Base-by-base conservation (phyloP, 345 rosid species). In the Brassica carinata region DNA sequence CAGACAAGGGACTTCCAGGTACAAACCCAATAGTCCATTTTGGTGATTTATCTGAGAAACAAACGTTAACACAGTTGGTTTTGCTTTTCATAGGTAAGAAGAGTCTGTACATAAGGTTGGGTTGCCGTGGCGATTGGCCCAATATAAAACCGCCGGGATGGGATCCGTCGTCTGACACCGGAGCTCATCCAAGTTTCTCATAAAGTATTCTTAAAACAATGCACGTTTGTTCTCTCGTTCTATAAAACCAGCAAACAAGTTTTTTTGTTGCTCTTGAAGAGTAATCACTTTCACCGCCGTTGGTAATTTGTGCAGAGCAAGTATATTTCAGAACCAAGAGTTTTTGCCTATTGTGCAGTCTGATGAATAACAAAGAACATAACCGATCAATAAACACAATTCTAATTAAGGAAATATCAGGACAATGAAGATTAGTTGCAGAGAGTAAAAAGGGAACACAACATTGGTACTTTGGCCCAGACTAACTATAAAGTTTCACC, bases 41-140 rank as follows among this genome's bases (percentile, higher is more conserved):
- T 3, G 55, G 57, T 74, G 57, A 17, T 62, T 5, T n/a, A 8
- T 40, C 45, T 48, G 27, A 13, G 30, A 5, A 51, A 61, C 64
- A 61, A 62, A 29, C 5, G 14, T 74, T 38, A 14, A 79, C 0
- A 66, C 18, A 59, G 7, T 27, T 62, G 15, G 31, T 61, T 71
- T 1, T 2, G 15, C 14, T 3, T 64, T 65, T 31, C 75, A 75
- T 75, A 94, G 98, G 87, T 67, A 91, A 91, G 89, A 94, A 92
- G 90, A 91, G 91, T 85, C 86, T 94, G 18, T 90, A 92, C 84
- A 86, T 90, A 85, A 87, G 97, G 83, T 76, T 92, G 83, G 97
- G 97, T 53, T 92, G 97, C 57, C 90, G 91, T 3, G 92, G 95
- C n/a, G 94, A 94, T 76, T 89, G 91, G 97, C 93, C 97, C 3